Evolutionary conservation across 306 rosid species (phyloP), one percentile per base, ranked within the genome.

Genomic region (Ziziphus jujuba): DNA sequence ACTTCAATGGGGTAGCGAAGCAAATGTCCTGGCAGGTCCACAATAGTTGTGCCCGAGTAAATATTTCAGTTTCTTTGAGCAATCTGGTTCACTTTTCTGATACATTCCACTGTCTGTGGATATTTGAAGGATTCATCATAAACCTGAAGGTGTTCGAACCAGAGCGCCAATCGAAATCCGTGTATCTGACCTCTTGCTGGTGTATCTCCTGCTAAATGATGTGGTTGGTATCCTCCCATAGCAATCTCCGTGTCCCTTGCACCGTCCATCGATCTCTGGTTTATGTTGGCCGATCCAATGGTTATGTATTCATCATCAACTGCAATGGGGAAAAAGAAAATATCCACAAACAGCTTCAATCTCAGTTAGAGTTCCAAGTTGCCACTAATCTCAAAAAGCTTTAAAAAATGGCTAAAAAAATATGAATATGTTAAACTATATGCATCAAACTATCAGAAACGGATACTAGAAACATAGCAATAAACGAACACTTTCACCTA

Each of bases 261-360:
- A 9, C 97, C 97, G 69, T 88, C 97, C 96, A 93, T 90, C 22
- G 92, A 93, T 66, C 96, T 90, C 28, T 88, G 89, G 79, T 93
- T 93, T 65, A 93, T 90, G 87, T 93, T 90, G 12, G 95, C 89
- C 2, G 97, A 90, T 70, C 99, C 97, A 63, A 90, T 69, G 57
- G 90, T 84, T 71, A 90, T 90, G 87, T 88, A 90, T 58, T 93
- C 99, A 71, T 93, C 98, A 47, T 90, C 97, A 61, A 93, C 98
- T 88, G 69, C 55, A 70, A 35, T 14, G 67, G 22, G 16, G 6
- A 14, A 43, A 15, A 44, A 15, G 3, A 19, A 43, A 14, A 25
- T 56, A 20, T 40, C 38, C 36, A 38, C 17, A 38, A n/a, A n/a
- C n/a, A 28, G 33, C 2, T 28, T 28, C 33, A 28, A 28, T 28